A percentile compares a stretch with the other conserved stretches of the same genome.
phyloP scores from a whole-genome alignment of 306 rosid species.

The Quercus agrifolia region DNA sequence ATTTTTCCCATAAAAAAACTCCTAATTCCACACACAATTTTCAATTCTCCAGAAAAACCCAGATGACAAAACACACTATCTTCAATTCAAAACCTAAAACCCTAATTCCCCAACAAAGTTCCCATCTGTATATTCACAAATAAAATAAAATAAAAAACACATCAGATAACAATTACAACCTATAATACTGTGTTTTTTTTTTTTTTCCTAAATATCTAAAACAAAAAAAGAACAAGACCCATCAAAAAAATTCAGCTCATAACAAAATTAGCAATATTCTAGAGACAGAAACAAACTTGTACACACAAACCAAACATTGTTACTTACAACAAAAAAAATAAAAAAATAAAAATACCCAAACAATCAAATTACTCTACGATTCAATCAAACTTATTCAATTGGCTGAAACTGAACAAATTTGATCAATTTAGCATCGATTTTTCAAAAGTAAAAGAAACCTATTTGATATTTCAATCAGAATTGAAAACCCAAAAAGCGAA shows the following conservation, averaged over 20 bases:
- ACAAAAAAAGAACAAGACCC: not conserved
- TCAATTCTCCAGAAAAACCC: constrained; percentile 35
- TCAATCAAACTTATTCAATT: not conserved
- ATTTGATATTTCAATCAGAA: constrained; percentile 15
- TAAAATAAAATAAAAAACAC: not conserved
- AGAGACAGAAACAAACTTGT: not conserved
- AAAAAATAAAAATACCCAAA: constrained; percentile 1
- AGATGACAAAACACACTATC: constrained; percentile 32
- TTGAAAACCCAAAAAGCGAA: constrained; percentile 16
- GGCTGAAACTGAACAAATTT: not conserved
- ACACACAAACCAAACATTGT: constrained; percentile 13
- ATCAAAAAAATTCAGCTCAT: not conserved
- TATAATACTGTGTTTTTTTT: no score
- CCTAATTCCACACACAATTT: constrained; percentile 24
- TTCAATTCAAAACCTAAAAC: constrained; percentile 43
- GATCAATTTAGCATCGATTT: not conserved
- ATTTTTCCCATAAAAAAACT: constrained; percentile 30
- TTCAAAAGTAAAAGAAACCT: constrained; percentile 1
- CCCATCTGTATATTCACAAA: constrained; percentile 34
- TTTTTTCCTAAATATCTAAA: not conserved
- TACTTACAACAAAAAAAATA: not conserved
- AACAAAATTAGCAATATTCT: not conserved
- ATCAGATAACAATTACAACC: constrained; percentile 21
- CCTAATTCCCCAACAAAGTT: constrained; percentile 41
- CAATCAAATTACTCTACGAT: not conserved